Evolutionary conservation across 768 basidiomycete species (phyloP).

Genomic region (Hygrophoropsis aurantiaca): DNA sequence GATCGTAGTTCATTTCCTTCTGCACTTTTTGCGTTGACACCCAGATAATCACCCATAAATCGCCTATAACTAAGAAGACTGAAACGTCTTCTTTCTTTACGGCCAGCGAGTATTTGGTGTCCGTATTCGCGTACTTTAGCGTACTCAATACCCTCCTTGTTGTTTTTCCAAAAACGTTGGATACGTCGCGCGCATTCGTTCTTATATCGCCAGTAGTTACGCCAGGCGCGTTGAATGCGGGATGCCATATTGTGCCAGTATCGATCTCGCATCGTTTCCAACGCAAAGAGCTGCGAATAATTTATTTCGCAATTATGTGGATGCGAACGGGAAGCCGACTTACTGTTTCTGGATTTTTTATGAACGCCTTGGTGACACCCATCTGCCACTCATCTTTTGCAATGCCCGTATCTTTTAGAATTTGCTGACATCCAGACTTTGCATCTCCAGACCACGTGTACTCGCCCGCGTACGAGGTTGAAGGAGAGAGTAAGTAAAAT

Average conservation of each 20-base stretch:
- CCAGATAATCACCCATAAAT: constrained; percentile 96
- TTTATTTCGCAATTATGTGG: not conserved
- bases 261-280: constrained; percentile 97
- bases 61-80: constrained; percentile 92
- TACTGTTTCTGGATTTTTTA: constrained; percentile 98
- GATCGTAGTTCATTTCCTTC: constrained; percentile 74
- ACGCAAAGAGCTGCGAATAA: constrained; percentile 79
- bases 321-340: constrained; percentile 20
- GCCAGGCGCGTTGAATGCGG: constrained; percentile 94
- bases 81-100: constrained; percentile 93
- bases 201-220: constrained; percentile 94
- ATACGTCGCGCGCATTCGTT: constrained; percentile 94
- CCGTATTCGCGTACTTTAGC: constrained; percentile 92
- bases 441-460: constrained; percentile 95
- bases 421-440: constrained; percentile 88
- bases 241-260: constrained; percentile 99
- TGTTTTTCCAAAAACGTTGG: constrained; percentile 98
- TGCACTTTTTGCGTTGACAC: constrained; percentile 77
- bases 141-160: constrained; percentile 90
- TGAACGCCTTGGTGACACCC: constrained; percentile 98
- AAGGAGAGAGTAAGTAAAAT: constrained; percentile 92
- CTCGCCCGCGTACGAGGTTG: constrained; percentile 97
- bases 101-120: constrained; percentile 84
- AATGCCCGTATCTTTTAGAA: constrained; percentile 94
- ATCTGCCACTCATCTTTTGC: constrained; percentile 99